Evolutionary conservation across 768 basidiomycete species (phyloP).

Genomic region (Mycena haematopus): DNA sequence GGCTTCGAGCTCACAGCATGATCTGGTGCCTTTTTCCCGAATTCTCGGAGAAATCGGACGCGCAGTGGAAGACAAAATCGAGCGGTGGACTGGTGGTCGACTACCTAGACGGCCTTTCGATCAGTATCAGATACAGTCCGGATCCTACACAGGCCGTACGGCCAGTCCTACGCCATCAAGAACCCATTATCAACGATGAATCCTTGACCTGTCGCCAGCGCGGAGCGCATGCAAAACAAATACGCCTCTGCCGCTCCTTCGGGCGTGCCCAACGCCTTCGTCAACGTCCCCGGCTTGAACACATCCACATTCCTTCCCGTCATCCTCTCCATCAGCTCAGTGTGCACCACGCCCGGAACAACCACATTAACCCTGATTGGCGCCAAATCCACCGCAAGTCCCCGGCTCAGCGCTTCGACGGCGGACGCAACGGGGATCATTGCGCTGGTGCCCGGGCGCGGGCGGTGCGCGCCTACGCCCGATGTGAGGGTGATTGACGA

Average conservation of each 20-base stretch:
- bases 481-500: constrained; percentile 1
- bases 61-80: no score
- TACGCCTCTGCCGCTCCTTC: neutral
- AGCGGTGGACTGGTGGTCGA: no score
- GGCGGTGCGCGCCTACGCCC: neutral
- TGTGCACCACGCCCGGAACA: neutral
- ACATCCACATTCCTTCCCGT: neutral
- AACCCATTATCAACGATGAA: neutral
- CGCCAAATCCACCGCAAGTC: neutral
- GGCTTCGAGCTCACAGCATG: no score
- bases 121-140: no score
- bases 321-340: neutral
- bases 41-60: no score
- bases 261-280: neutral
- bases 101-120: no score
- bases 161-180: neutral
- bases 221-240: neutral
- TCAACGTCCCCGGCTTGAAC: neutral
- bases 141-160: no score
- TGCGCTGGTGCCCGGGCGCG: neutral
- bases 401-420: neutral
- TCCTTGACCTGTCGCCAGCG: neutral
- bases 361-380: neutral
- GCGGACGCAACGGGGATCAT: neutral
- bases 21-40: no score